Evolutionary conservation across 1,284 basidiomycete genomes (phyloP).

Genomic region (Pascua guehoae): DNA sequence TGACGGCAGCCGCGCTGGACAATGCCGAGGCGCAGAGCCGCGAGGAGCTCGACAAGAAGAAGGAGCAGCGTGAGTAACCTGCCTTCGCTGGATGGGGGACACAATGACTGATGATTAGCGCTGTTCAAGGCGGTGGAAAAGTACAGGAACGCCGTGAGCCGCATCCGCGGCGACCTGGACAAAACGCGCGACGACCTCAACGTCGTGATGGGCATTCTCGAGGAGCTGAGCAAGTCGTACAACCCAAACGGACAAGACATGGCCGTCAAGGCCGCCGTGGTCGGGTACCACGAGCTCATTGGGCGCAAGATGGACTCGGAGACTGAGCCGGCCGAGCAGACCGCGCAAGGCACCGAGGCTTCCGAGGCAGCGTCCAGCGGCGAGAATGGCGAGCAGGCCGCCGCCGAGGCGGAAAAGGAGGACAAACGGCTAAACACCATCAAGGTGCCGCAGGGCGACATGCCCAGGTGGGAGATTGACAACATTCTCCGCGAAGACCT

Average conservation of each 20-base stretch:
- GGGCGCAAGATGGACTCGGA: slow-evolving; percentile 41
- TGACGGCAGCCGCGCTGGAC: slow-evolving; percentile 29
- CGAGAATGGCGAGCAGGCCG: slow-evolving; percentile 50
- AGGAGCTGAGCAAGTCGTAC: slow-evolving; percentile 75
- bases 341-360: slow-evolving; percentile 41
- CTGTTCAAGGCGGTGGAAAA: slow-evolving; percentile 71
- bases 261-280: slow-evolving; percentile 94
- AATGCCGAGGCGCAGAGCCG: slow-evolving; percentile 33
- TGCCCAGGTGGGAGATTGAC: slow-evolving; percentile 14
- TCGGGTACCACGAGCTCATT: slow-evolving; percentile 83
- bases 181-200: slow-evolving; percentile 10
- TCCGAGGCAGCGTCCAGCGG: slow-evolving; percentile 33
- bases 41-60: slow-evolving; percentile 66
- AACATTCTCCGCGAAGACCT: slow-evolving; percentile 11
- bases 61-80: slow-evolving; percentile 78
- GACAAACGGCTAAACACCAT: slow-evolving; percentile 9
- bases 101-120: slow-evolving; percentile 53
- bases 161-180: slow-evolving; percentile 67
- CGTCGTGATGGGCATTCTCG: slow-evolving; percentile 60
- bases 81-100: not conserved
- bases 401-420: slow-evolving; percentile 5
- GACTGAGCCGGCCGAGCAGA: slow-evolving; percentile 19
- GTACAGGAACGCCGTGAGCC: slow-evolving; percentile 71
- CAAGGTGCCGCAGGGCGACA: slow-evolving; percentile 13
- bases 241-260: slow-evolving; percentile 97